Conservation (phyloP, 148 eudicot genomes). For the Rhododendron williamsianum region DNA sequence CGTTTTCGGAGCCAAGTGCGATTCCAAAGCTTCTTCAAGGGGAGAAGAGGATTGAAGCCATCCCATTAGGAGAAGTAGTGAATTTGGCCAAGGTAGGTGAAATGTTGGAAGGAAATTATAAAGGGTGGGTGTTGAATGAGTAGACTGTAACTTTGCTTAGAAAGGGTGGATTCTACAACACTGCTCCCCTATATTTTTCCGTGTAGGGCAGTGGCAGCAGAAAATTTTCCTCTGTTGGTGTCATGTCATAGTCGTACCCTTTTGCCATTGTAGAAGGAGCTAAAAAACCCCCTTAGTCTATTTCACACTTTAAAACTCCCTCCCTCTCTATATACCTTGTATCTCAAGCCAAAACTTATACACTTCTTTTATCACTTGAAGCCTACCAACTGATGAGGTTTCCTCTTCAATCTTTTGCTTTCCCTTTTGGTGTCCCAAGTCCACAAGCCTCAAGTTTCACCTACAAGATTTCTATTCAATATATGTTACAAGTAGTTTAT, state of each 20-base stretch:
- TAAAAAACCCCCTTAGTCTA: background rate
- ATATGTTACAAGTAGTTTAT: background rate
- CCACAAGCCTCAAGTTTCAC: background rate
- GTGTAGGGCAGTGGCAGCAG: background rate
- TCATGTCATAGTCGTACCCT: slow-evolving; percentile 21
- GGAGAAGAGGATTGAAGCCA: slow-evolving; percentile 41
- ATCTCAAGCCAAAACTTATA: background rate
- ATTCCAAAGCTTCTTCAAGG: slow-evolving; percentile 48
- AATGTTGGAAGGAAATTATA: slow-evolving; percentile 27
- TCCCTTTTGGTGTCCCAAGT: background rate
- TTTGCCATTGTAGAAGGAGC: background rate
- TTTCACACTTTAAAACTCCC: slow-evolving; percentile 10
- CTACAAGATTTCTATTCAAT: background rate
- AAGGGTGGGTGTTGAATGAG: background rate
- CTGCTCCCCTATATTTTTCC: background rate
- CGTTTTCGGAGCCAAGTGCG: slow-evolving; percentile 24
- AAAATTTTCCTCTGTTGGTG: slow-evolving; percentile 14
- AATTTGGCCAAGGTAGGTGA: slow-evolving; percentile 21
- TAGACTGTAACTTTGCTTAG: background rate
- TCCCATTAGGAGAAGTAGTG: slow-evolving; percentile 26
- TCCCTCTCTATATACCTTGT: background rate
- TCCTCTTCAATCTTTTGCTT: background rate
- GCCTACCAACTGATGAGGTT: background rate
- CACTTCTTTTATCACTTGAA: background rate
- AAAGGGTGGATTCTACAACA: slow-evolving; percentile 12